phyloP scores from a whole-genome alignment of 805 yeast species.

The Jamesozyma piceae region DNA sequence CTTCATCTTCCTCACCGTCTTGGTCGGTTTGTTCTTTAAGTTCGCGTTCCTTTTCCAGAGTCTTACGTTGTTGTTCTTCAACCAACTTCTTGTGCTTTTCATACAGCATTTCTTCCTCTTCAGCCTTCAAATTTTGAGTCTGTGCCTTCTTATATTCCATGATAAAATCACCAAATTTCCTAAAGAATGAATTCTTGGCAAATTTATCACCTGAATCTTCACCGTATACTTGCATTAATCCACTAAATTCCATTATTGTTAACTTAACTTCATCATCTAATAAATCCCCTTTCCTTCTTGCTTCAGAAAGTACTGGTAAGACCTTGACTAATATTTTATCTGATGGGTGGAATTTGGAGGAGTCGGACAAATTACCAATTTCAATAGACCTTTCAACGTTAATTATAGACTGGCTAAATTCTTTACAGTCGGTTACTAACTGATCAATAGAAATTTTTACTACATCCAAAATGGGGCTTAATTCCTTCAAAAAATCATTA shows the following conservation, averaged over 20 bases:
- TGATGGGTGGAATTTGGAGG: slow-evolving; percentile 68
- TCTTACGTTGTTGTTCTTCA: slow-evolving; percentile 28
- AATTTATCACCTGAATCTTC: slow-evolving; percentile 69
- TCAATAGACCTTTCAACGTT: slow-evolving; percentile 68
- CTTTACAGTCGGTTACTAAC: slow-evolving; percentile 60
- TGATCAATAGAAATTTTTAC: slow-evolving; percentile 78
- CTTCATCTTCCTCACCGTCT: slow-evolving; percentile 5
- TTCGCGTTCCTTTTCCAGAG: slow-evolving; percentile 15
- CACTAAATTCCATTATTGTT: slow-evolving; percentile 56
- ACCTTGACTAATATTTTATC: slow-evolving; percentile 62
- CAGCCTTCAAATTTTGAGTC: slow-evolving; percentile 65
- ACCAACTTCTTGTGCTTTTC: slow-evolving; percentile 62
- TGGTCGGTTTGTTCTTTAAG: slow-evolving; percentile 6
- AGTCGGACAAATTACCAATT: slow-evolving; percentile 78
- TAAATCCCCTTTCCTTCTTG: slow-evolving; percentile 58
- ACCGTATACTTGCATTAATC: slow-evolving; percentile 78
- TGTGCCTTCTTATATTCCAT: slow-evolving; percentile 73
- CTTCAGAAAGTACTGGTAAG: slow-evolving; percentile 60
- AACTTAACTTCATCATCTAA: slow-evolving; percentile 54
- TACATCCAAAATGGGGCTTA: slow-evolving; percentile 44
- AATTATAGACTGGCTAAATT: slow-evolving; percentile 48
- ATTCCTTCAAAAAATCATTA: slow-evolving; percentile 68
- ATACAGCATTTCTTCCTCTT: slow-evolving; percentile 69
- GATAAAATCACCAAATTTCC: slow-evolving; percentile 70
- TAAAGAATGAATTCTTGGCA: slow-evolving; percentile 62